Percentiles rank a stretch among this genome's conserved stretches.
Conservation (phyloP, 164 flowering plant genomes). For the Vitis riparia region DNA sequence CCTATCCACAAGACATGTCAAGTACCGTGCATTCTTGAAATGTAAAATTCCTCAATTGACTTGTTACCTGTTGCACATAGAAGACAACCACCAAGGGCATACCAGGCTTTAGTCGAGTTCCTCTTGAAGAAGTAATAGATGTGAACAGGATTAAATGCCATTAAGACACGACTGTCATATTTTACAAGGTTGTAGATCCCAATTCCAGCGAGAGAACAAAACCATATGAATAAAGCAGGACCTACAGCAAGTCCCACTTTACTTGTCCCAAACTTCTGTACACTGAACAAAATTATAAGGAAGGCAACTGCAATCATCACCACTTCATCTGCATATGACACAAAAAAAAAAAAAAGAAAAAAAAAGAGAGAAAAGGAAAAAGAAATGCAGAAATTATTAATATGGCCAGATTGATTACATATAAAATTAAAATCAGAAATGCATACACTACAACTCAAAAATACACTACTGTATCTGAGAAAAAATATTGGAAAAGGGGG, state of each 20-base stretch:
- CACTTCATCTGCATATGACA: constrained; percentile 72
- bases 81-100: constrained; percentile 93
- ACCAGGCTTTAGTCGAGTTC: constrained; percentile 88
- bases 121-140: constrained; percentile 90
- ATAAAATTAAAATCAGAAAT: neutral
- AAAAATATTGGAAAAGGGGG: too few relatives aligned
- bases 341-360: neutral
- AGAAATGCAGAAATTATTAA: neutral
- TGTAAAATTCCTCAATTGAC: neutral
- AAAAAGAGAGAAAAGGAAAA: neutral
- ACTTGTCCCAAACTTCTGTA: constrained; percentile 95
- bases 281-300: constrained; percentile 86
- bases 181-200: constrained; percentile 90
- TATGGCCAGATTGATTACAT: neutral
- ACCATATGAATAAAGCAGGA: constrained; percentile 95
- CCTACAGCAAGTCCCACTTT: constrained; percentile 96
- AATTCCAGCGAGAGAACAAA: constrained; percentile 88
- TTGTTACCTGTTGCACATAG: constrained; percentile 88
- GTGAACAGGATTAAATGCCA: constrained; percentile 90
- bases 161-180: constrained; percentile 73
- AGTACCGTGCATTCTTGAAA: neutral
- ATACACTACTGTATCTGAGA: too few relatives aligned
- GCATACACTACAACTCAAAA: too few relatives aligned
- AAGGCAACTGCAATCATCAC: constrained; percentile 90
- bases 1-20: neutral